Evolutionary conservation across 2,329 filamentous ascomycete genomes (phyloP).

Genomic region (Amauroascus verrucosus): DNA sequence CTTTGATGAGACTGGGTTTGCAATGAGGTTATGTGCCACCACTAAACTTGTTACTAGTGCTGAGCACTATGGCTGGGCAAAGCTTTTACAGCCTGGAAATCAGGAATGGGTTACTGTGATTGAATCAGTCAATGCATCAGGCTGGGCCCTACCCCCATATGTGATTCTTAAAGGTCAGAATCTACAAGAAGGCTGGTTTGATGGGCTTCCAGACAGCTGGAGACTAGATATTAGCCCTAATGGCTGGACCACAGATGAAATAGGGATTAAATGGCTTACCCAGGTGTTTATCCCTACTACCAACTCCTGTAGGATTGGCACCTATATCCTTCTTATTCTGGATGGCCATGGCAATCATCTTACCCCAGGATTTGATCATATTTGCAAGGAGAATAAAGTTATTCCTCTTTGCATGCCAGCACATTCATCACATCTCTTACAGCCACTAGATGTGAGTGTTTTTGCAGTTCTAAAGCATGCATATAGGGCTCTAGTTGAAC

Average conservation of each 20-base stretch:
- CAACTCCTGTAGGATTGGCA: not conserved
- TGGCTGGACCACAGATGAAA: slow-evolving; percentile 8
- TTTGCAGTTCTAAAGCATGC: too few relatives aligned
- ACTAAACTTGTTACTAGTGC: too few relatives aligned
- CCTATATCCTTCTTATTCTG: not conserved
- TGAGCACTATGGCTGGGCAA: not conserved
- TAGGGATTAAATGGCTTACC: slow-evolving; percentile 4
- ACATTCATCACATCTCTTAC: slow-evolving; percentile 6
- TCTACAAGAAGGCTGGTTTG: not conserved
- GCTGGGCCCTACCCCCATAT: not conserved
- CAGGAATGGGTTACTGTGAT: not conserved
- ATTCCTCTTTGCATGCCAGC: slow-evolving; percentile 8
- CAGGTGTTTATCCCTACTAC: not conserved
- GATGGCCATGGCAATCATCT: not conserved
- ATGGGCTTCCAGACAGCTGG: not conserved
- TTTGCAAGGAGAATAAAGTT: slow-evolving; percentile 8
- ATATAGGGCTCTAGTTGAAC: too few relatives aligned
- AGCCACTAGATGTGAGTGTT: slow-evolving; percentile 4
- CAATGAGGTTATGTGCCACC: too few relatives aligned
- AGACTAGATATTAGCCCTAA: not conserved
- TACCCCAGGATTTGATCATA: not conserved
- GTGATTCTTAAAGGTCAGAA: slow-evolving; percentile 1
- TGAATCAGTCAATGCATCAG: not conserved
- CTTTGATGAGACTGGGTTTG: slow-evolving; percentile 16
- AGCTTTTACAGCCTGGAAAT: not conserved